A percentile compares a stretch with the other conserved stretches of the same genome.
Evolutionary conservation across 257 asterid species (phyloP).

Genomic region (Coffea canephora): DNA sequence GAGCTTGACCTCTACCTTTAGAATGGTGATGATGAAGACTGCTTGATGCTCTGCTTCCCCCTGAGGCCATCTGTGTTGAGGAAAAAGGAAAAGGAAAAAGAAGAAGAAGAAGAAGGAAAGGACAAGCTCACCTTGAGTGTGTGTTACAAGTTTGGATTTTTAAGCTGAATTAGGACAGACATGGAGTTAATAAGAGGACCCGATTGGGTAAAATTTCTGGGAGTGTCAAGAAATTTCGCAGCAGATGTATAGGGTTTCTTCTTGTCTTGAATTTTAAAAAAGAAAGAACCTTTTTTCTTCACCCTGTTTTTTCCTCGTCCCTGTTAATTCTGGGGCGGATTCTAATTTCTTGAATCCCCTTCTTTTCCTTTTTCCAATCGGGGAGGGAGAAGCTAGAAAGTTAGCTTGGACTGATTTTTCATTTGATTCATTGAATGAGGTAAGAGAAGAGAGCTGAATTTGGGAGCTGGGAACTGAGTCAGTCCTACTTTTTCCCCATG

Average conservation of each 20-base stretch:
- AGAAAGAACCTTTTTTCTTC: background rate
- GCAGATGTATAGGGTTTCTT: background rate
- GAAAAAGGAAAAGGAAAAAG: too few relatives aligned
- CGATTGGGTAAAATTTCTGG: background rate
- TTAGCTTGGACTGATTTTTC: conserved; percentile 2
- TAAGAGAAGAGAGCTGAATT: background rate
- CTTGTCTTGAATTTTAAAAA: background rate
- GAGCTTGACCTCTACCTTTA: conserved; percentile 29
- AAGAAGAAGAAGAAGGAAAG: background rate
- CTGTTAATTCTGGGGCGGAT: background rate
- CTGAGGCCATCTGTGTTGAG: conserved; percentile 39
- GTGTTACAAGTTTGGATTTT: background rate
- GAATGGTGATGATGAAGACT: conserved; percentile 21
- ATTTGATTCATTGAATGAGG: background rate
- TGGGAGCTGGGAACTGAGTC: background rate
- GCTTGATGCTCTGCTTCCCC: conserved; percentile 30
- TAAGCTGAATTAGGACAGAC: background rate
- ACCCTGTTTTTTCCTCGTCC: background rate
- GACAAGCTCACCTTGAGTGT: background rate
- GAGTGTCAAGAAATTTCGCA: background rate
- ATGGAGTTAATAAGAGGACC: background rate
- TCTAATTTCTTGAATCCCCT: background rate
- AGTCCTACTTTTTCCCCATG: too few relatives aligned
- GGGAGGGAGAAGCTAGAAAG: background rate
- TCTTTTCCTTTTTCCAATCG: background rate